These are phyloP conservation scores for Boletus reticuloceps DNA, from an alignment of 768 basidiomycete genomes.

Conservation along the genomic window DNA sequence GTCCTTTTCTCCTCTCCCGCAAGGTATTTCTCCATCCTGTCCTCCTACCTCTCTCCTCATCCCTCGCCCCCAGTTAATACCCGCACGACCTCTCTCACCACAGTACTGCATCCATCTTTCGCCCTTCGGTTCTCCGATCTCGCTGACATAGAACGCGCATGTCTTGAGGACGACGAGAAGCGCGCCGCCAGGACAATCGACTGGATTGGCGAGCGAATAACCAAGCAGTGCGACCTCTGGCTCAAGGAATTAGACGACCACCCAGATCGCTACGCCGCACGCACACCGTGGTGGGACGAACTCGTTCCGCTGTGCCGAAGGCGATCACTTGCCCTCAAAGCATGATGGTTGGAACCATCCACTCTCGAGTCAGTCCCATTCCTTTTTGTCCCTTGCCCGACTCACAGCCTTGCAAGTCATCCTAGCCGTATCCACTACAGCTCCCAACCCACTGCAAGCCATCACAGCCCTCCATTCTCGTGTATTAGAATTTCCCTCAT, in stretches of 20 bases:
- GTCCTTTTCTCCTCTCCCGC: constrained; percentile 80
- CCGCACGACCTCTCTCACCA: constrained; percentile 67
- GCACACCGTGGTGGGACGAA: constrained; percentile 89
- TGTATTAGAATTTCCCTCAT: constrained; percentile 64
- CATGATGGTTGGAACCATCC: constrained; percentile 88
- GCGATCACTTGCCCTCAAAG: constrained; percentile 69
- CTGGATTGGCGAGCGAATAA: constrained; percentile 78
- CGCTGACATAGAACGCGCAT: constrained; percentile 66
- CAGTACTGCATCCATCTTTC: constrained; percentile 72
- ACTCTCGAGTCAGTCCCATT: constrained; percentile 57
- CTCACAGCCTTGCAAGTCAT: constrained; percentile 52
- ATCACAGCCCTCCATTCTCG: constrained; percentile 74
- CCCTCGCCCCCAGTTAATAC: constrained; percentile 60
- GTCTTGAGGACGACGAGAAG: constrained; percentile 74
- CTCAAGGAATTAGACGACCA: constrained; percentile 58
- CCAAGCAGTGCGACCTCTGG: constrained; percentile 64
- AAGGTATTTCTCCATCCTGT: constrained; percentile 51
- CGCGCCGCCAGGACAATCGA: constrained; percentile 80
- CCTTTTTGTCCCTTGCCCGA: constrained; percentile 7
- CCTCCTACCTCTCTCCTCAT: background rate
- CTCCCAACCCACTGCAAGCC: constrained; percentile 78
- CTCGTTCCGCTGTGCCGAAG: constrained; percentile 72
- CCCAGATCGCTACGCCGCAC: constrained; percentile 37
- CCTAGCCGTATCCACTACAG: constrained; percentile 76
- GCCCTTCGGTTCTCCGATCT: constrained; percentile 78